A percentile compares a stretch with the other conserved stretches of the same genome.
These are phyloP conservation scores for Chaetomium sp. DNA, from an alignment of 2,329 filamentous ascomycete genomes.

Conservation along the genomic window DNA sequence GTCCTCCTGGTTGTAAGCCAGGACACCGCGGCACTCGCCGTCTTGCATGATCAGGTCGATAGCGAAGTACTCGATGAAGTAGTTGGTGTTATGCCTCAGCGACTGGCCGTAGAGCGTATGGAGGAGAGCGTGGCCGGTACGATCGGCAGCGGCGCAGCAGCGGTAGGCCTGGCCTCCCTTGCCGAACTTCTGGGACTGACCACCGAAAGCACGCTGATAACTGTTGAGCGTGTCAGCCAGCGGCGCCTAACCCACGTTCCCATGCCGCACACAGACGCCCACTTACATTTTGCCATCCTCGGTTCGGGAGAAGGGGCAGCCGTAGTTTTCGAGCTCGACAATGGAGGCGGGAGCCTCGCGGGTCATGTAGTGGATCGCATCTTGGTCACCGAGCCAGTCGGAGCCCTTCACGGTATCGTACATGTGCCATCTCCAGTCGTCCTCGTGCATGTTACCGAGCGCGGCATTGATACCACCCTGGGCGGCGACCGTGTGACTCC, in stretches of 20 bases:
- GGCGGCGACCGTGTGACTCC: constrained; percentile 76
- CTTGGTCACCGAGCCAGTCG: constrained; percentile 95
- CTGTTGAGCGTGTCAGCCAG: constrained; percentile 34
- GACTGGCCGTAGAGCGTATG: constrained; percentile 99
- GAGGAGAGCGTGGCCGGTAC: constrained; percentile 93
- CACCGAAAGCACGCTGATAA: constrained; percentile 98
- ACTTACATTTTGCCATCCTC: constrained; percentile 89
- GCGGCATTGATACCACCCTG: constrained; percentile 84
- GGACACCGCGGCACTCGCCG: constrained; percentile 90
- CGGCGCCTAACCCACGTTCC: background rate
- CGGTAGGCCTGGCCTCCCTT: constrained; percentile 98
- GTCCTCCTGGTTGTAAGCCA: constrained; percentile 98
- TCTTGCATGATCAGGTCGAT: constrained; percentile 97
- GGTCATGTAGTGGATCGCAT: constrained; percentile 98
- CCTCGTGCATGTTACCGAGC: constrained; percentile 92
- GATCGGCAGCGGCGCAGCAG: constrained; percentile 91
- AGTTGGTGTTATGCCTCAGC: constrained; percentile 95
- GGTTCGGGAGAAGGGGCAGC: constrained; percentile 92
- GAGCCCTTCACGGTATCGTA: constrained; percentile 98
- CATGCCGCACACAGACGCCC: constrained; percentile 7
- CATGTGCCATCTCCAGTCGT: constrained; percentile 99
- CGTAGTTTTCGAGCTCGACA: constrained; percentile 94
- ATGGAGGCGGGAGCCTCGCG: constrained; percentile 86
- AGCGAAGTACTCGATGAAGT: constrained; percentile 99
- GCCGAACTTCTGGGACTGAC: constrained; percentile 89